Base-by-base conservation (phyloP, 2,329 filamentous ascomycete genomes). In the Mycosphaerella sp. region DNA sequence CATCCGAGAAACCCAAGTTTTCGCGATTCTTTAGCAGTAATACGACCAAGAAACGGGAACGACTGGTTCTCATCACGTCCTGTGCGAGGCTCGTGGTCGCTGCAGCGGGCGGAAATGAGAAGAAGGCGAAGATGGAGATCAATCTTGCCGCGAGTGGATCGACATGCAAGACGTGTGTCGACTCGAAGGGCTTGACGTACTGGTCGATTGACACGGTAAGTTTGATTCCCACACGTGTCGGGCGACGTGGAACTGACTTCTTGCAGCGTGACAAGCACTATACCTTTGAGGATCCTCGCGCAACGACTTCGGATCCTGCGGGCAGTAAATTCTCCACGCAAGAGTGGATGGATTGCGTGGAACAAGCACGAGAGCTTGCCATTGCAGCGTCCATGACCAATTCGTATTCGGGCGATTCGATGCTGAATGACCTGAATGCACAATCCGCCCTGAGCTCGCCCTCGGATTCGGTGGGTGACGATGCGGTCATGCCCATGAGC, bases 141-240 rank as follows among this genome's bases (percentile, higher is more conserved):
- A 89, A 88, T n/a, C 77, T 98, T 26, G 75, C 95, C 17, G 79
- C 80, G 2, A 76, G 85, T 2, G 90, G 89, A 50, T 89, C 84
- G 62, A 76, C 81, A 26, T 97, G 89, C 84, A 86, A 82, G 68
- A 89, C 80, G 49, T 88, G 87, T 62, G 80, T 85, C 44, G 93
- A 95, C 70, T 78, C 83, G n/a, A 96, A 95, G 71, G 91, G 90
- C 26, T 80, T 92, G 72, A 85, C 84, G 29, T 84, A 87, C 55
- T 97, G 90, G 89, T 86, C 86, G 71, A 85, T 97, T 49, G 90
- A 97, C 75, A 95, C 89, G 62, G 93, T 97, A 83, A 78, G 90
- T 80, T 23, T 39, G 12, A 46, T 40, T 10, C 12, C 4, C 44
- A 23, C 40, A 17, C 7, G 9, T 31, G 2, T 26, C 31, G 34